phyloP scores from a whole-genome alignment of 2,329 filamentous ascomycete genomes.

The Venturia pyrina region DNA sequence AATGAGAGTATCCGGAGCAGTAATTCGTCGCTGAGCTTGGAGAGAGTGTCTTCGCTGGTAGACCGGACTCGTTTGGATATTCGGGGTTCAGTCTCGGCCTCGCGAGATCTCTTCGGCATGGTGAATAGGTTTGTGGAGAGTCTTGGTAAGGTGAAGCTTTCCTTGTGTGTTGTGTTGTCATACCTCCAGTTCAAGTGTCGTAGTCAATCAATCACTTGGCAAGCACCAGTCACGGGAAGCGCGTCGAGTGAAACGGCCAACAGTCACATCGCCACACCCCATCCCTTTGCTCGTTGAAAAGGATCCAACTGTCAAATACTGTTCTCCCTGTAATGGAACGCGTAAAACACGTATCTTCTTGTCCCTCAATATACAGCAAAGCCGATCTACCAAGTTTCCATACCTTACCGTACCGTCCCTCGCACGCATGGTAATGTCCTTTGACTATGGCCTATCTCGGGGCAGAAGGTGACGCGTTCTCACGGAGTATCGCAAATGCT shows the following conservation, averaged over 20 bases:
- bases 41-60: slow-evolving; percentile 46
- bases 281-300: neutral
- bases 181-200: too few species aligned
- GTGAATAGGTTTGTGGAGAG: neutral
- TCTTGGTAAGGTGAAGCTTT: neutral
- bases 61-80: slow-evolving; percentile 6
- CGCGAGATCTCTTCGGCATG: slow-evolving; percentile 7
- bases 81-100: neutral
- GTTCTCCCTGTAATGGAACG: neutral
- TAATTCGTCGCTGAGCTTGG: slow-evolving; percentile 74
- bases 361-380: too few species aligned
- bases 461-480: neutral
- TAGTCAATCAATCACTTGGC: neutral
- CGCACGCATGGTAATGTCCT: neutral
- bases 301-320: neutral
- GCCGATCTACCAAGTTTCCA: too few species aligned
- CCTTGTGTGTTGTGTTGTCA: too few species aligned
- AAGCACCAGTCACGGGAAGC: neutral
- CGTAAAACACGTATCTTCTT: neutral
- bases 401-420: neutral
- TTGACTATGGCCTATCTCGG: neutral
- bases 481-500: neutral
- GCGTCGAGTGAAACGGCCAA: neutral
- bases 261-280: neutral
- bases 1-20: slow-evolving; percentile 73